Evolutionary conservation across 306 rosid genomes (phyloP).

Genomic region (Pyrus pyrifolia): DNA sequence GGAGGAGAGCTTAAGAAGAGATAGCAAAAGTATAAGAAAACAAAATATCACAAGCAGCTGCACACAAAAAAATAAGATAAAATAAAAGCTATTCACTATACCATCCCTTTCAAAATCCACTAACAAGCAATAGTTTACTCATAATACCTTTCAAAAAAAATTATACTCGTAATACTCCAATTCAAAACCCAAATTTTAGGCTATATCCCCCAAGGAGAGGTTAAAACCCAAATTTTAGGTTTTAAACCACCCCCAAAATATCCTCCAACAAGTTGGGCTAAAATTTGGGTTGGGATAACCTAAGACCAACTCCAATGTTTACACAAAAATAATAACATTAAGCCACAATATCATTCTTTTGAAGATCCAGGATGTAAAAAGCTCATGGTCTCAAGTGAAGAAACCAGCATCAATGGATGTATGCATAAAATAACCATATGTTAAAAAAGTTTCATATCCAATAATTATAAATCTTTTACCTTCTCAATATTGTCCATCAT

Average conservation of each 20-base stretch:
- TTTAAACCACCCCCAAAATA: no score
- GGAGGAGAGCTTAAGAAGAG: no score
- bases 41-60: neutral
- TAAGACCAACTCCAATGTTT: no score
- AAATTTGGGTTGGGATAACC: neutral
- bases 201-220: no score
- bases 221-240: neutral
- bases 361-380: neutral
- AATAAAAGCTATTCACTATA: neutral
- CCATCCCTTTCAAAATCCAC: neutral
- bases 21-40: neutral
- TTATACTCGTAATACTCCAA: neutral
- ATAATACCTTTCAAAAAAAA: no score
- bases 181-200: neutral
- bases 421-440: neutral
- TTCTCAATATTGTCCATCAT: slow-evolving; percentile 97
- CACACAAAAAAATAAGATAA: neutral
- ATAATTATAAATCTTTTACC: slow-evolving; percentile 33
- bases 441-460: neutral
- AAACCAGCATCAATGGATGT: neutral
- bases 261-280: no score
- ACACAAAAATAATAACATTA: neutral
- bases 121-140: neutral
- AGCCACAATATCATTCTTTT: no score
- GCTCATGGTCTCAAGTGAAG: neutral